Conservation (phyloP, 1,139 yeast species). For the Insectozyma bohioensis region DNA sequence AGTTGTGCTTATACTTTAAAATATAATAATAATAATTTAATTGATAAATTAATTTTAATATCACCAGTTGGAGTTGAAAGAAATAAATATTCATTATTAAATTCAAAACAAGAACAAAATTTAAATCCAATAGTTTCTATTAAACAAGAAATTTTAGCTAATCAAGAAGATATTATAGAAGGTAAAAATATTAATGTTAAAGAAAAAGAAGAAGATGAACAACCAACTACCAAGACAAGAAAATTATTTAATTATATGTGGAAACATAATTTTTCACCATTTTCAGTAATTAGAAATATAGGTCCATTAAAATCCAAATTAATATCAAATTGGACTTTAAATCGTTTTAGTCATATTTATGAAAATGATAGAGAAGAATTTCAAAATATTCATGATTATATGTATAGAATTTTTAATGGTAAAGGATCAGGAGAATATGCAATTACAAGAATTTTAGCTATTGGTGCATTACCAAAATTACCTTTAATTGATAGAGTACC, state of each 20-base stretch:
- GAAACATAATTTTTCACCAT: slow-evolving; percentile 40
- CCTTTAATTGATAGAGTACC: slow-evolving; percentile 48
- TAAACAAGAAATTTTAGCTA: slow-evolving; percentile 25
- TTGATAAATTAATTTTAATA: slow-evolving; percentile 40
- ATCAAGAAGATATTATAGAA: slow-evolving; percentile 28
- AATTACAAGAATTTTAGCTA: slow-evolving; percentile 39
- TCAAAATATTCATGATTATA: slow-evolving; percentile 40
- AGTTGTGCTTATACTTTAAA: slow-evolving; percentile 75
- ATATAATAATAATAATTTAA: slow-evolving; percentile 42
- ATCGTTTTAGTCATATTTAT: slow-evolving; percentile 37
- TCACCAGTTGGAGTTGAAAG: slow-evolving; percentile 51
- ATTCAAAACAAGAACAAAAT: slow-evolving; percentile 19
- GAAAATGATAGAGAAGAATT: slow-evolving; percentile 30
- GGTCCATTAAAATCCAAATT: slow-evolving; percentile 42
- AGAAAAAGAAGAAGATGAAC: slow-evolving; percentile 10
- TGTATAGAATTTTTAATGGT: slow-evolving; percentile 40
- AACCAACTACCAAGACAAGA: slow-evolving; percentile 19
- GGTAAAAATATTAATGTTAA: slow-evolving; percentile 12
- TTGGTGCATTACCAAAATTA: slow-evolving; percentile 42
- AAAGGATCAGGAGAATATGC: slow-evolving; percentile 50
- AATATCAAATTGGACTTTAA: slow-evolving; percentile 43
- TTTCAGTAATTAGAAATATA: slow-evolving; percentile 31
- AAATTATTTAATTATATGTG: slow-evolving; percentile 32
- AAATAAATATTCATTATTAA: slow-evolving; percentile 29
- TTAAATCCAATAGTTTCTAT: slow-evolving; percentile 18